Evolutionary conservation across 2,329 filamentous ascomycete species (phyloP), one percentile per base, ranked within the genome.

Genomic region (Cercospora sojina): DNA sequence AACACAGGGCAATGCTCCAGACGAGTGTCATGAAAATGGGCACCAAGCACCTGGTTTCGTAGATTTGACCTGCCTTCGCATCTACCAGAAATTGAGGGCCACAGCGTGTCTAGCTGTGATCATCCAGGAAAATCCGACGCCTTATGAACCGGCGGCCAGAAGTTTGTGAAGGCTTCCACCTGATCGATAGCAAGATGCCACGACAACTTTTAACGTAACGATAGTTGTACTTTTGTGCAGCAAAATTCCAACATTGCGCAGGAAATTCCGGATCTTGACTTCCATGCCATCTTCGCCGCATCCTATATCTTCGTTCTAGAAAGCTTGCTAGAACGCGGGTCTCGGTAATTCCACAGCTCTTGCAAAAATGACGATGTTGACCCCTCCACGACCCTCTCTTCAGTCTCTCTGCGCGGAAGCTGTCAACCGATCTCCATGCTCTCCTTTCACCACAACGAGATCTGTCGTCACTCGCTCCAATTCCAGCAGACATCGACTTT

Each of bases 311-410:
- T 53, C 23, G 47, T 53, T 53, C 23, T 29, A 16, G 5, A 25
- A 16, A 23, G 29, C 23, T 29, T 41, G 35, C n/a, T 18, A 8
- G 38, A 9, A 9, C 47, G 47, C 29, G 20, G 47, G 47, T 53
- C 47, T 27, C 47, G 47, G 47, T 2, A 53, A 29, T 9, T 53
- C 23, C 47, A 53, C 47, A 53, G 47, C 47, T 53, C 23, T 53
- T 12, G 47, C 23, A n/a, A n/a, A 1, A 53, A 53, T 60, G 58
- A 60, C 58, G 47, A 32, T 41, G 35, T 60, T 13, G 58, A 49
- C 41, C 41, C 35, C 58, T 60, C 58, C 41, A 60, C 25, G 27
- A 60, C 58, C 58, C 58, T 60, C 41, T 60, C 29, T 60, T n/a
- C n/a, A n/a, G n/a, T n/a, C 10, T 13, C 29, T 47, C 12, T 25